Evolutionary conservation across 768 basidiomycete species (phyloP).

Genomic region (Lepiota brunneoincarnata): DNA sequence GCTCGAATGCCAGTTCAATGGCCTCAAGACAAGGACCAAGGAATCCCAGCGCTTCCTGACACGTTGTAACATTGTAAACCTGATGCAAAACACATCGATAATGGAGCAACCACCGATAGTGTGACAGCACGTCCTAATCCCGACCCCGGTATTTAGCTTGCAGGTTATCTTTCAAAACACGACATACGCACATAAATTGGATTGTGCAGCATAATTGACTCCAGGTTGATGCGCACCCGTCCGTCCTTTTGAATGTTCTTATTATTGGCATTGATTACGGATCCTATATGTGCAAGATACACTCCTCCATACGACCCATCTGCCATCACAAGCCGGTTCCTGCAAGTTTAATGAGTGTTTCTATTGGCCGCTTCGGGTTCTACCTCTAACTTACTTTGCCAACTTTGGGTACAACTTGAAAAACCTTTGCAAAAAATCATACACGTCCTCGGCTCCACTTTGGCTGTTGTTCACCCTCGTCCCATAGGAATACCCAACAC

Average conservation of each 20-base stretch:
- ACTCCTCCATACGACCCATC: constrained; percentile 34
- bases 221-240: constrained; percentile 26
- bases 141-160: not conserved
- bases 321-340: constrained; percentile 23
- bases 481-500: constrained; percentile 33
- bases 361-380: too few species aligned
- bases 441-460: constrained; percentile 27
- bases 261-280: constrained; percentile 32
- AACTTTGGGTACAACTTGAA: constrained; percentile 23
- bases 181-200: constrained; percentile 17
- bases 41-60: constrained; percentile 18
- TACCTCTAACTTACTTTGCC: constrained; percentile 1
- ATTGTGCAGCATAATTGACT: constrained; percentile 30
- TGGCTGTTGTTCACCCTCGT: constrained; percentile 28
- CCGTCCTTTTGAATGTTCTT: constrained; percentile 18
- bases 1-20: constrained; percentile 17
- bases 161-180: not conserved
- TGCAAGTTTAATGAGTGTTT: not conserved
- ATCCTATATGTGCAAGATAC: constrained; percentile 33
- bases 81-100: constrained; percentile 22
- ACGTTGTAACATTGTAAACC: constrained; percentile 29
- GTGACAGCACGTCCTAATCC: constrained; percentile 23
- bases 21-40: constrained; percentile 26
- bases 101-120: constrained; percentile 28
- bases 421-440: constrained; percentile 35